A percentile compares a stretch with the other conserved stretches of the same genome.
phyloP scores from a whole-genome alignment of 108 stramenopile genomes.

The Fragilaria crotonensis region DNA sequence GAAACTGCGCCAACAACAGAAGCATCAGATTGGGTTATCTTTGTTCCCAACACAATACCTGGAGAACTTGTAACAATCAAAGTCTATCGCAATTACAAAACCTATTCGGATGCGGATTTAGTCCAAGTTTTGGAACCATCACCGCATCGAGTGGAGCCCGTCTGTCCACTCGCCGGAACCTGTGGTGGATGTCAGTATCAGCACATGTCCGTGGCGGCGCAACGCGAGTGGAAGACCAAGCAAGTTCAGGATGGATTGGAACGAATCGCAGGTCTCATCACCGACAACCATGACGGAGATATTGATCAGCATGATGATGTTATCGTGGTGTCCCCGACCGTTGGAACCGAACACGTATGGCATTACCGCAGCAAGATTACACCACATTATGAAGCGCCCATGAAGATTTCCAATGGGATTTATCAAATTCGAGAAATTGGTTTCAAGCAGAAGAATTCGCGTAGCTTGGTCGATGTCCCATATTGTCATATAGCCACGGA shows the following conservation, averaged over 20 bases:
- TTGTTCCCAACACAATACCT: conserved; percentile 86
- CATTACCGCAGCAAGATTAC: conserved; percentile 93
- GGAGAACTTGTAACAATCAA: conserved; percentile 75
- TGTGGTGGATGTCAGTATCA: conserved; percentile 99
- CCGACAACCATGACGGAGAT: conserved; percentile 20
- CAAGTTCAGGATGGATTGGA: conserved; percentile 78
- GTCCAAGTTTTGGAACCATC: conserved; percentile 68
- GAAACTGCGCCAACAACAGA: conserved; percentile 2
- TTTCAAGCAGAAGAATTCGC: conserved; percentile 68
- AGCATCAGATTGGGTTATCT: conserved; percentile 76
- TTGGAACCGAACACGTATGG: conserved; percentile 86
- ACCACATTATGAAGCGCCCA: conserved; percentile 90
- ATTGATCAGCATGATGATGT: conserved; percentile 34
- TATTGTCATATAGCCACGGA: conserved; percentile 92
- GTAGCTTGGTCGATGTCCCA: conserved; percentile 84
- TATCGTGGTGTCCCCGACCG: conserved; percentile 37
- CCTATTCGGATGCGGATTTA: conserved; percentile 88
- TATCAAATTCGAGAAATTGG: conserved; percentile 63
- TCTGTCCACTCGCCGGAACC: conserved; percentile 63
- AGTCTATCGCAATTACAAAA: conserved; percentile 80
- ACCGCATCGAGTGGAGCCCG: conserved; percentile 66
- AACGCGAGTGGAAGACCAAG: conserved; percentile 88
- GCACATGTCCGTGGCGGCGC: conserved; percentile 80
- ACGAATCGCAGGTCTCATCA: conserved; percentile 54
- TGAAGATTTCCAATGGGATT: conserved; percentile 6